Evolutionary conservation across 306 rosid genomes (phyloP), one percentile per base, ranked within the genome.

Genomic region (Fagus sylvatica): DNA sequence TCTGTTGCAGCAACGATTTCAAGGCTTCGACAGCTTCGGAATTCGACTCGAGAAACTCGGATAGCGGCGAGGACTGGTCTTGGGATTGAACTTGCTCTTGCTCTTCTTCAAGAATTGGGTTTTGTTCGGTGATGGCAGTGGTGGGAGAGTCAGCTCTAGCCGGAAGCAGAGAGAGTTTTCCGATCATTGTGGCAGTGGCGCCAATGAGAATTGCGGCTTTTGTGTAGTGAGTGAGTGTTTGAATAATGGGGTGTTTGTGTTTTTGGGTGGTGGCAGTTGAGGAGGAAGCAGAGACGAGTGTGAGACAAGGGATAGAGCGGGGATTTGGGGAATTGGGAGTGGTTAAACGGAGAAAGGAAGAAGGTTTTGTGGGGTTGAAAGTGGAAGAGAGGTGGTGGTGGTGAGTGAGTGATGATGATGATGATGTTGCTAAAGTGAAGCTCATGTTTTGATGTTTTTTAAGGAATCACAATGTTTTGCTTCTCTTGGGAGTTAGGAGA

Each of bases 1-100:
- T 92, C 76, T 88, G 85, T 83, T 92, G 93, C 53, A 94, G 85
- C 1, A 94, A 90, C 2, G 97, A 89, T 72, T 86, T 92, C 40
- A 94, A 85, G 1, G 95, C 88, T 9, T 80, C 88, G 12, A 86
- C 72, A 62, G 97, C 93, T 66, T 87, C 93, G 1, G 85, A 69
- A 71, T 85, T 90, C 5, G 90, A 81, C 39, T 81, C 94, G 41
- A 94, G 87, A 71, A 89, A 71, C 7, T 87, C 92, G 12, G 94
- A 79, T 19, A 88, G 64, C 1, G 93, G 91, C 11, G 94, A 80
- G 2, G 86, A 39, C 64, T 57, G 77, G 1, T 57, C 78, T 6
- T 19, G 49, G 16, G 62, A 72, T 71, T 69, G 43, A 42, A 40
- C 80, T 12, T 69, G 43, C 42, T 48, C 80, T 13, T 70, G 62